These are phyloP conservation scores for Pythium volutum DNA, from an alignment of 352 stramenopile genomes.

Conservation along the genomic window DNA sequence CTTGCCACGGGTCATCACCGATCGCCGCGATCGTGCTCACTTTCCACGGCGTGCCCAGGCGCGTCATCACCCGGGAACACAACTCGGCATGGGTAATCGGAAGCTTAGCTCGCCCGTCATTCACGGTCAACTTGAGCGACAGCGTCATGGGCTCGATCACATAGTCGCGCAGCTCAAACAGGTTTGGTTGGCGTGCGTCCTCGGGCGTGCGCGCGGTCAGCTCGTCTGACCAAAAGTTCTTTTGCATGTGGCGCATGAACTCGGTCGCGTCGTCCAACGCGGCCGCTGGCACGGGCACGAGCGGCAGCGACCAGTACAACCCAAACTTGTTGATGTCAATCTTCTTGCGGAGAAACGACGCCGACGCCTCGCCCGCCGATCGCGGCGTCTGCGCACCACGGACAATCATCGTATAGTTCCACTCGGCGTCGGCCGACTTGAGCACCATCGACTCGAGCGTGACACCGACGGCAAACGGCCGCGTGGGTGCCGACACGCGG, in stretches of 20 bases:
- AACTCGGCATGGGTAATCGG: constrained; percentile 78
- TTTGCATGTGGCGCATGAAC: constrained; percentile 73
- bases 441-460: constrained; percentile 80
- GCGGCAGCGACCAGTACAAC: constrained; percentile 70
- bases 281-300: constrained; percentile 39
- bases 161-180: constrained; percentile 59
- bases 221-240: constrained; percentile 41
- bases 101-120: constrained; percentile 74
- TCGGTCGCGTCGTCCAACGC: constrained; percentile 49
- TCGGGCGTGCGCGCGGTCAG: constrained; percentile 15
- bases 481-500: constrained; percentile 37
- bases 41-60: constrained; percentile 77
- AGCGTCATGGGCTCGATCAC: constrained; percentile 71
- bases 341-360: constrained; percentile 71
- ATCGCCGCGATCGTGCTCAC: constrained; percentile 74
- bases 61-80: constrained; percentile 60
- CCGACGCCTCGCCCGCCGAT: constrained; percentile 5
- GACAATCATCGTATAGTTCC: constrained; percentile 84
- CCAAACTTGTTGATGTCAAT: constrained; percentile 81
- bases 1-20: constrained; percentile 57
- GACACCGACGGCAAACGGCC: constrained; percentile 59
- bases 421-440: constrained; percentile 75
- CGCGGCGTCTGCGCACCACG: constrained; percentile 29
- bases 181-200: constrained; percentile 19
- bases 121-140: constrained; percentile 79